Evolutionary conservation across 495 filamentous ascomycete genomes (phyloP), one percentile per base, ranked within the genome.

Genomic region (Saxophila tyrrhenica): DNA sequence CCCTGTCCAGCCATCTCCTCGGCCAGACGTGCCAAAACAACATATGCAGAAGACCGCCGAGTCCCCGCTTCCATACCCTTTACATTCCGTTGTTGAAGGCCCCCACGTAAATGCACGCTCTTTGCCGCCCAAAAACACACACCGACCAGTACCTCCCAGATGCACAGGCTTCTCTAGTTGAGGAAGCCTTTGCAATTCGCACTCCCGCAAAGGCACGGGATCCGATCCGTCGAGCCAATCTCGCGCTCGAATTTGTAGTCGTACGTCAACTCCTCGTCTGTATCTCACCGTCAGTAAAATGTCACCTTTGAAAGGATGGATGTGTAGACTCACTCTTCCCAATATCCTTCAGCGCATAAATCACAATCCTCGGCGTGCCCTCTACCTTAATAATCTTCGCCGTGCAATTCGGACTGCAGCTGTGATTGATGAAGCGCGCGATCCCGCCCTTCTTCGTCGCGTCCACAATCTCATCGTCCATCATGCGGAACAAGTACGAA

Each of bases 171-270:
- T 17, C 7, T n/a, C 19, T 81, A 98, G 70, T 98, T 98, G 71
- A 98, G 85, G 73, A 97, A 98, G 50, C 92, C 92, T 76, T 98
- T 98, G 73, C 92, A 98, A 19, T 86, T 88, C 10, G 86, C 81
- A 38, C 91, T 94, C 45, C 92, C 92, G 70, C 92, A 98, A 38
- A 98, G 80, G 71, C 92, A 98, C 21, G 92, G 92, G 60, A 98
- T 95, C 54, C 92, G 87, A 69, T 98, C 94, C 58, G 88, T 81
- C 61, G 86, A 91, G 56, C 86, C 88, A 67, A 94, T 86, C 67
- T 98, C 92, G 59, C 94, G 84, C 74, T 98, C 92, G 68, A 98
- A 98, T 71, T 98, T 98, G 78, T 98, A 98, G 74, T 98, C 92
- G 75, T 98, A 98, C 2, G 92, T 98, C 57, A 98, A 80, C 70